A percentile compares a stretch with the other conserved stretches of the same genome.
These are phyloP conservation scores for Cytospora leucostoma DNA, from an alignment of 2,329 filamentous ascomycete genomes.

Conservation along the genomic window DNA sequence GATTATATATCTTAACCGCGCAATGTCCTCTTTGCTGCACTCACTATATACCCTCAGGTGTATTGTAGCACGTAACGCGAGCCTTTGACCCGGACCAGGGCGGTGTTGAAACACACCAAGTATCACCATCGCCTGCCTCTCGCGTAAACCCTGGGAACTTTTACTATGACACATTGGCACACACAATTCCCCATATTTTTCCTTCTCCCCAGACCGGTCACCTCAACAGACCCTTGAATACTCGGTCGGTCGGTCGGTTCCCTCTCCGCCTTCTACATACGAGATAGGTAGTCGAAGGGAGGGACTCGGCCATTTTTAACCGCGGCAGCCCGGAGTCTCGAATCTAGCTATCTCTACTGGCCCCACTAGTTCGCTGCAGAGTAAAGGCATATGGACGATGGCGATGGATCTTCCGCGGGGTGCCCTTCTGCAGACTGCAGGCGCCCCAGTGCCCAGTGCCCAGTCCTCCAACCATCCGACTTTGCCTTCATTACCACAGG, in stretches of 20 bases:
- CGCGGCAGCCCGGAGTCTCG: slow-evolving; percentile 16
- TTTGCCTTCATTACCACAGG: neutral
- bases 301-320: neutral
- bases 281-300: neutral
- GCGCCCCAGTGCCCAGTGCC: neutral
- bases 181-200: neutral
- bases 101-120: neutral
- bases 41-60: neutral
- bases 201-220: neutral
- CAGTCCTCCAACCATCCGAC: slow-evolving; percentile 4
- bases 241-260: neutral
- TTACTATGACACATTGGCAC: neutral
- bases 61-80: too few relatives aligned
- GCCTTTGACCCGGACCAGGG: too few relatives aligned
- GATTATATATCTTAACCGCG: neutral
- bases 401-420: slow-evolving; percentile 8
- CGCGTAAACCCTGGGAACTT: too few relatives aligned
- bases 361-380: slow-evolving; percentile 21
- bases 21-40: neutral
- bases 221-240: neutral
- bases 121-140: neutral
- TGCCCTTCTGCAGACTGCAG: slow-evolving; percentile 9
- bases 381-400: slow-evolving; percentile 14
- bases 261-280: neutral
- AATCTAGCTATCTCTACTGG: slow-evolving; percentile 9